Evolutionary conservation across 73 alveolate species (phyloP), one percentile per base, ranked within the genome.

Genomic region (Symbiodinium pilosum): DNA sequence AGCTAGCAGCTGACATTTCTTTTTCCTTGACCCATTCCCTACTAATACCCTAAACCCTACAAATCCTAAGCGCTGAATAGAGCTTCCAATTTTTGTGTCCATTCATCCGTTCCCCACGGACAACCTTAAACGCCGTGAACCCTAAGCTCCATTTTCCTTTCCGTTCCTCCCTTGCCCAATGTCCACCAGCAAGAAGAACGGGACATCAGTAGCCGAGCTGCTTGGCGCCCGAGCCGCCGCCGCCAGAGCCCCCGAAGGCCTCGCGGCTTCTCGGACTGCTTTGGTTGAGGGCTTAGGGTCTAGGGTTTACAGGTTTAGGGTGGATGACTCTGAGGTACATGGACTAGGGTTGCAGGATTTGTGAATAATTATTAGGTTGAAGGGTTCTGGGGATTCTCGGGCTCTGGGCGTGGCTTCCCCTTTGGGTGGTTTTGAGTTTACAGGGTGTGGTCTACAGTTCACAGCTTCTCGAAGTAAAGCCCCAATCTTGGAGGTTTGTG

Each of bases 191-290:
- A n/a, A n/a, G n/a, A n/a, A n/a, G n/a, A n/a, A n/a, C n/a, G n/a
- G n/a, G n/a, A n/a, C n/a, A n/a, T n/a, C n/a, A n/a, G n/a, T n/a
- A n/a, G 36, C 77, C 77, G 16, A 64, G 77, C 38, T 20, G 77
- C 77, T 64, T 64, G 7, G 77, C 77, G 7, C 77, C 77, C 16
- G 77, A 64, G 32, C 77, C 77, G 77, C 77, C 77, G 77, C 77
- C 77, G 36, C 77, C 77, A 28, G 77, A 64, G 32, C 77, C 77
- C 38, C 77, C 77, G 36, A 64, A 64, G 32, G 77, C 77, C 77
- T 64, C 7, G 38, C 9, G 77, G 38, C 16, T 2, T 14, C 38
- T 8, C 73, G 9, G 73, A 3, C 32, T 47, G 34, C n/a, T 56
- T 8, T 32, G 73, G 26, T 56, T 8, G 9, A 32, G 73, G n/a